Evolutionary conservation across 495 filamentous ascomycete species (phyloP), one percentile per base, ranked within the genome.

Genomic region (Neurospora tetraspora): DNA sequence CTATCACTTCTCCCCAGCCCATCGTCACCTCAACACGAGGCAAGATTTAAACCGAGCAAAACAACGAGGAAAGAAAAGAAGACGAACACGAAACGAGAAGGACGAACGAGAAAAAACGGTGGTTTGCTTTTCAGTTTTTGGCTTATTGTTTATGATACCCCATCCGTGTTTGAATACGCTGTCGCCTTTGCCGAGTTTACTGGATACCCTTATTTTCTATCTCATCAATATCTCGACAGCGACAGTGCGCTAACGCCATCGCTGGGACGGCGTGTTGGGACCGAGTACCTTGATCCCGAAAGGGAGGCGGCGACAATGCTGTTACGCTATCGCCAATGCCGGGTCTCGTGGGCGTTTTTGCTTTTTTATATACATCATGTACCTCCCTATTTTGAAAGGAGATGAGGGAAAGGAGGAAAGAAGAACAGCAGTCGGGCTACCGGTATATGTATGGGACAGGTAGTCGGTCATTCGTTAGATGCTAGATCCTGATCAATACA

Each of bases 191-290:
- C 73, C 77, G 77, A 78, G 71, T 69, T 18, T 38, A 47, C 47
- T 7, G 69, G 65, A 70, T 68, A 69, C 23, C 75, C 75, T 76
- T 42, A 18, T 69, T 75, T 70, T 71, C 39, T 61, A 45, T 45
- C 8, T 69, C n/a, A 61, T 40, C 68, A 72, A 74, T 71, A 76
- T 73, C 80, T 83, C 82, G 85, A 84, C 83, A 80, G 84, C 82
- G 82, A 88, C 77, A 88, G 85, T 88, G 86, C 86, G 82, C 42
- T 76, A 86, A 83, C 86, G 85, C 86, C 84, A 88, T 88, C 81
- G 85, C 82, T 87, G 85, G 85, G 86, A 87, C 83, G 83, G 85
- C 81, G 81, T 83, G 81, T 84, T 85, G 78, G 80, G 79, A 83
- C 83, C 82, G 84, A 85, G 84, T 45, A 74, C 78, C 77, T 59